phyloP scores from a whole-genome alignment of 2,329 filamentous ascomycete species.

The Pseudocercospora fuligena region DNA sequence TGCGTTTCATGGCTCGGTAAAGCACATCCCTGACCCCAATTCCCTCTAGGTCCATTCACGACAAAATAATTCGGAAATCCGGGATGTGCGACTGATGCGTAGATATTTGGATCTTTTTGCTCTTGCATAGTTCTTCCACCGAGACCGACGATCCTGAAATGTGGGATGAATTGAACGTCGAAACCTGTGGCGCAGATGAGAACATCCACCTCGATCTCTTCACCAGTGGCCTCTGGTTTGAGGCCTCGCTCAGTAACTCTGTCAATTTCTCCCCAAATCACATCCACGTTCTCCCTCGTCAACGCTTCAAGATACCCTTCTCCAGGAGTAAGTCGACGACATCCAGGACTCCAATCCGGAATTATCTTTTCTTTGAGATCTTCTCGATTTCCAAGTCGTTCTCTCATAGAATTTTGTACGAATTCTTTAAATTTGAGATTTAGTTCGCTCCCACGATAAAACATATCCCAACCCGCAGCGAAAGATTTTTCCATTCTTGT shows the following conservation, averaged over 20 bases:
- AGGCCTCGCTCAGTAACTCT: slow-evolving; percentile 33
- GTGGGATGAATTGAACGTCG: slow-evolving; percentile 38
- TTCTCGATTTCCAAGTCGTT: slow-evolving; percentile 59
- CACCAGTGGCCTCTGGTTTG: slow-evolving; percentile 24
- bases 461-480: slow-evolving; percentile 32
- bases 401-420: slow-evolving; percentile 50
- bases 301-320: slow-evolving; percentile 47
- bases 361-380: slow-evolving; percentile 61
- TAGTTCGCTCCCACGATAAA: slow-evolving; percentile 26
- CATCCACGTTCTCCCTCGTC: slow-evolving; percentile 30
- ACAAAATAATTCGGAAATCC: slow-evolving; percentile 43
- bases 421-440: slow-evolving; percentile 27
- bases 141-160: slow-evolving; percentile 45
- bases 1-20: slow-evolving; percentile 26
- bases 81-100: slow-evolving; percentile 36
- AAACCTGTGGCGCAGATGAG: slow-evolving; percentile 28
- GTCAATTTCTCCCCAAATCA: slow-evolving; percentile 34
- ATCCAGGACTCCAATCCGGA: slow-evolving; percentile 69
- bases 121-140: slow-evolving; percentile 36
- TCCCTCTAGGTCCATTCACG: slow-evolving; percentile 30
- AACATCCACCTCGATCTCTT: slow-evolving; percentile 34
- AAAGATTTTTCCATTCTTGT: slow-evolving; percentile 41
- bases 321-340: slow-evolving; percentile 63
- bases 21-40: slow-evolving; percentile 29
- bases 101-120: slow-evolving; percentile 32